A percentile compares a stretch with the other conserved stretches of the same genome.
phyloP scores from a whole-genome alignment of 1,139 yeast genomes.

The Taphrina deformans region DNA sequence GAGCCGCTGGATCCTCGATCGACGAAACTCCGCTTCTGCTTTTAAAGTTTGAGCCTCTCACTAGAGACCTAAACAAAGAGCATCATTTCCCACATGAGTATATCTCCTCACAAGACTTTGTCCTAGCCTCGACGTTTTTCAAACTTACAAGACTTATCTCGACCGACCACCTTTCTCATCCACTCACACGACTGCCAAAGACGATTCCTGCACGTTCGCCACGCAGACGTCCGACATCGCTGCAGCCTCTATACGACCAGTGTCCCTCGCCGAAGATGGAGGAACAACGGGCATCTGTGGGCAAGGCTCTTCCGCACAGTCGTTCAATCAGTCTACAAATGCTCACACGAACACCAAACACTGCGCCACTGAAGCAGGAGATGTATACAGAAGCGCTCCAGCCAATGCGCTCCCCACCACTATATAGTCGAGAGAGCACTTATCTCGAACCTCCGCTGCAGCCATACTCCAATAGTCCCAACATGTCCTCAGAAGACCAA shows the following conservation, averaged over 20 bases:
- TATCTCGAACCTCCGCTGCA: not conserved
- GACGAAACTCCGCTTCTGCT: not conserved
- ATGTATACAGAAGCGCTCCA: conserved; percentile 28
- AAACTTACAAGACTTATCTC: too few species aligned
- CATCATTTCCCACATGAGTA: too few species aligned
- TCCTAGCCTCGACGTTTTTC: too few species aligned
- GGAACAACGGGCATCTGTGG: conserved; percentile 5
- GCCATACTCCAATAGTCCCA: not conserved
- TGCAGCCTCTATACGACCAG: conserved; percentile 1
- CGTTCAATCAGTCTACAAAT: conserved; percentile 26
- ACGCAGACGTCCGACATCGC: not conserved
- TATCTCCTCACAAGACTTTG: too few species aligned
- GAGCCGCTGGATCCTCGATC: too few species aligned
- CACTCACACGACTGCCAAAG: too few species aligned
- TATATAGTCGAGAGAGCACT: conserved; percentile 10
- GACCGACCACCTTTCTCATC: too few species aligned
- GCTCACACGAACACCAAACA: conserved; percentile 26
- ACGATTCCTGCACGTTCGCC: not conserved
- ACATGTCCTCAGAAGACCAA: not conserved
- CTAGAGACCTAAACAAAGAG: too few species aligned
- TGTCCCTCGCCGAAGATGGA: not conserved
- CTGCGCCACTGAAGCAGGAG: conserved; percentile 20
- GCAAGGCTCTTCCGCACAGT: conserved; percentile 12
- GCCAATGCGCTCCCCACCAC: conserved; percentile 24
- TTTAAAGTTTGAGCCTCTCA: not conserved